Evolutionary conservation across 176 grass and related monocot genomes (phyloP).

Genomic region (Sorghum bicolor): Sorghum_bicolor_NCBIv3 NC_012872.2:68168501-68169000

Average conservation of each 20-base stretch:
- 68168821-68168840: conserved; percentile 17
- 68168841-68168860: conserved; percentile 38
- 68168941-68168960: conserved; percentile 26
- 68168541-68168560: conserved; percentile 68
- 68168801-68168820: conserved; percentile 7
- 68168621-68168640: conserved; percentile 22
- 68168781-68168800: background rate
- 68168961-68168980: conserved; percentile 47
- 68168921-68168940: conserved; percentile 26
- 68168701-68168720: conserved; percentile 45
- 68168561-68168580: conserved; percentile 81
- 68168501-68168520: conserved; percentile 87
- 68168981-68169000: conserved; percentile 50
- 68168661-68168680: conserved; percentile 70
- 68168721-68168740: conserved; percentile 54
- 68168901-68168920: conserved; percentile 39
- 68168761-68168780: background rate
- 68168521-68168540: conserved; percentile 60
- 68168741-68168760: conserved; percentile 30
- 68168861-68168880: conserved; percentile 20
- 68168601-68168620: background rate
- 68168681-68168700: conserved; percentile 46
- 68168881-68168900: conserved; percentile 24
- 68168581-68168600: conserved; percentile 44
- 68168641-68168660: conserved; percentile 34